Conservation (phyloP, 2,329 filamentous ascomycete genomes). For the Exserohilum turcica region DNA sequence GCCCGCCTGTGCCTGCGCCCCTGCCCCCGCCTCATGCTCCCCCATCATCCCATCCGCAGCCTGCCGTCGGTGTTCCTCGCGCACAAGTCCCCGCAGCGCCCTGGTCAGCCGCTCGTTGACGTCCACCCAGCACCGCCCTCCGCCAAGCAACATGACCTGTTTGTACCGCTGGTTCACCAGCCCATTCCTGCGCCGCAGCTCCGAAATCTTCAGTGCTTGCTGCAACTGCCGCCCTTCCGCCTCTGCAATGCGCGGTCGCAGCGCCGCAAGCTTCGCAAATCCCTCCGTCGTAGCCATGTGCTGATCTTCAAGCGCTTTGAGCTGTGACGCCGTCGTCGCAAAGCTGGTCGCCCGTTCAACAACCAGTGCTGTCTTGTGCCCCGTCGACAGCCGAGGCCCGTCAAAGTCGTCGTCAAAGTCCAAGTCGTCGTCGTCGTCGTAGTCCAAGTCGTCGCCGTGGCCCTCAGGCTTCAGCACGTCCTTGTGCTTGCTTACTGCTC, state of each 20-base stretch:
- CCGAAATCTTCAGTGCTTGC: constrained; percentile 66
- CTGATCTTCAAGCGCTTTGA: constrained; percentile 53
- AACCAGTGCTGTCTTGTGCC: constrained; percentile 46
- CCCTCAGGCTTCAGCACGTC: constrained; percentile 43
- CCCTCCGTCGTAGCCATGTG: constrained; percentile 50
- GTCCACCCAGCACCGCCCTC: constrained; percentile 71
- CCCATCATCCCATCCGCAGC: constrained; percentile 43
- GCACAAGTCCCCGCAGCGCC: constrained; percentile 68
- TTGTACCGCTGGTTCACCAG: constrained; percentile 66
- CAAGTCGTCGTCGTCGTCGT: constrained; percentile 20
- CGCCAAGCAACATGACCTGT: constrained; percentile 70
- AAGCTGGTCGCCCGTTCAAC: constrained; percentile 53
- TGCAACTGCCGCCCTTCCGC: constrained; percentile 65
- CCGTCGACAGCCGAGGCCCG: constrained; percentile 25
- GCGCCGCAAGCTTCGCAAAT: constrained; percentile 60
- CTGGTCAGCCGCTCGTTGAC: constrained; percentile 70
- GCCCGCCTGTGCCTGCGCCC: constrained; percentile 5
- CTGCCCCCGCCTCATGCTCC: constrained; percentile 4
- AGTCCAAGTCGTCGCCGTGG: constrained; percentile 15
- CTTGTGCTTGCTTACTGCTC: constrained; percentile 49
- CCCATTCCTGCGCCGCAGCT: constrained; percentile 68
- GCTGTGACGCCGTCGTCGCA: constrained; percentile 50
- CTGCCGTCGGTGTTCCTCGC: constrained; percentile 64
- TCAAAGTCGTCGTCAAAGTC: constrained; percentile 21
- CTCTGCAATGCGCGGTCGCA: constrained; percentile 67